Conservation (phyloP, 1,139 yeast species). For the Blastobotrys malaysiensis region DNA sequence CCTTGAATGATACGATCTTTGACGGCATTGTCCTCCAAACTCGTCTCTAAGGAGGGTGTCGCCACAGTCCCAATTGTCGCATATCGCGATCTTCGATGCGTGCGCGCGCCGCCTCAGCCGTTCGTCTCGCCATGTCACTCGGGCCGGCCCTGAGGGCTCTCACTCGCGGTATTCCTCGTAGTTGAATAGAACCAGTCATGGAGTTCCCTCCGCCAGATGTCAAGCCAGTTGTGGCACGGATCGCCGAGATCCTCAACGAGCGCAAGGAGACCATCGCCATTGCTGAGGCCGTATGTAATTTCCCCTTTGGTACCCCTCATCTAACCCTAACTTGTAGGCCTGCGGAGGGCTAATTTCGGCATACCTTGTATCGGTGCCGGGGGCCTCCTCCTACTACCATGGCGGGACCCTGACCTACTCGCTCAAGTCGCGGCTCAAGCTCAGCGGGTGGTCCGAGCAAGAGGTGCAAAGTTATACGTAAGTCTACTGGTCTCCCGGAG, state of each 20-base stretch:
- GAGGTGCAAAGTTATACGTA: constrained; percentile 61
- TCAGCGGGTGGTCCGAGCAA: constrained; percentile 70
- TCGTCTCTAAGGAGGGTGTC: not conserved
- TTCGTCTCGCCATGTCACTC: not conserved
- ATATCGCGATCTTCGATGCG: not conserved
- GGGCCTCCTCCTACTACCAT: constrained; percentile 76
- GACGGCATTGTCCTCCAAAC: constrained; percentile 3
- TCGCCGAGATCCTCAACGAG: constrained; percentile 49
- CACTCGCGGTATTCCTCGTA: not conserved
- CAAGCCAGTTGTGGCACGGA: constrained; percentile 45
- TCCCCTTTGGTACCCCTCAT: not conserved
- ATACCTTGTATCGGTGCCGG: constrained; percentile 73
- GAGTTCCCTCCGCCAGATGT: constrained; percentile 61
- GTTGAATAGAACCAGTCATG: not conserved
- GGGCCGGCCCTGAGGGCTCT: too few relatives aligned
- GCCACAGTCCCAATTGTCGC: not conserved
- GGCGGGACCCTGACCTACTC: constrained; percentile 82
- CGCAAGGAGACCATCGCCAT: constrained; percentile 65
- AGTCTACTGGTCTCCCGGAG: constrained; percentile 3
- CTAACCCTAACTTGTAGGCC: constrained; percentile 37
- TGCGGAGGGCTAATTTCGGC: constrained; percentile 86
- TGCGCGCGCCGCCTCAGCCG: not conserved
- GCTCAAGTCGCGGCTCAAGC: constrained; percentile 62
- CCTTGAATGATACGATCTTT: constrained; percentile 56
- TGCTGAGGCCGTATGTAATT: constrained; percentile 54